Evolutionary conservation across 768 basidiomycete genomes (phyloP), one percentile per base, ranked within the genome.

Genomic region (Suillus clintonianus): DNA sequence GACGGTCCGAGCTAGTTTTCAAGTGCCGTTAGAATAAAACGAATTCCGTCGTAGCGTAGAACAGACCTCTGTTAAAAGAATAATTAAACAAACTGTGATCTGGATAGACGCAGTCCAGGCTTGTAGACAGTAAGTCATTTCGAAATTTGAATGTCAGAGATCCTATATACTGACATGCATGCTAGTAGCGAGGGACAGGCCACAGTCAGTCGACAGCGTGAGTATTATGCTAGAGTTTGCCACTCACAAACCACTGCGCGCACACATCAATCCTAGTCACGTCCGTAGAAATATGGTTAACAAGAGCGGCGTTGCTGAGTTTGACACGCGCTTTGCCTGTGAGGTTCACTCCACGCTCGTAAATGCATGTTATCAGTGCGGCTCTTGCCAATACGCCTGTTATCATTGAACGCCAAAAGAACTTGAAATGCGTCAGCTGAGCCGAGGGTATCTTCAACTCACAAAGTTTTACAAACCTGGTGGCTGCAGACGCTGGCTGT

Each of bases 31-130:
- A n/a, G 30, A 19, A 37, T 9, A 14, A 10, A 34, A 10, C 5
- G 15, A 27, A 39, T 4, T 27, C 55, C 10, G n/a, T 37, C 2
- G 5, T 22, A n/a, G 11, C 2, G 11, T 37, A 39, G 13, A 24
- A 71, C 76, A 45, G 62, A 87, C 87, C 77, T 87, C 81, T 13
- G 82, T 79, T 13, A 86, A 74, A 17, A 89, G 76, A 59, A 89
- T 84, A 56, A 85, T 83, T 39, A 89, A 72, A 64, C 86, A 88
- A 54, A 89, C 77, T 0, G 77, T 77, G n/a, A 86, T 81, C 74
- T 90, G 88, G 32, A 89, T 87, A 1, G 88, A 88, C 3, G 88
- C 87, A 0, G 88, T 89, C 88, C 88, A 89, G 71, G 81, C 86
- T 79, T 15, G 53, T 56, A 51, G 11, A 27, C 53, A 37, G 53